phyloP scores from a whole-genome alignment of 495 filamentous ascomycete species.

The Immersiella caudata region DNA sequence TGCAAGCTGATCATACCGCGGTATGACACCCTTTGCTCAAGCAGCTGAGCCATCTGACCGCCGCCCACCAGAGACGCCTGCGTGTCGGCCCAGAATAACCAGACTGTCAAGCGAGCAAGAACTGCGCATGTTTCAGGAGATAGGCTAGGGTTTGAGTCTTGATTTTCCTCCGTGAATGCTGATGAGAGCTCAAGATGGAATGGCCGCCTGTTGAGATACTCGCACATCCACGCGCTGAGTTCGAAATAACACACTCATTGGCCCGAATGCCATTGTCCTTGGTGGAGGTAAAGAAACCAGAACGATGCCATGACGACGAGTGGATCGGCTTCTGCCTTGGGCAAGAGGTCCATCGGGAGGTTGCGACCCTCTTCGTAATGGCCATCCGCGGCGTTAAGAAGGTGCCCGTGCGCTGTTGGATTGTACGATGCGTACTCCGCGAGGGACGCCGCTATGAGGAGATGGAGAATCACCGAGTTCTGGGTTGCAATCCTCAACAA shows the following conservation, averaged over 20 bases:
- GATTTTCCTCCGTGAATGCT: background rate
- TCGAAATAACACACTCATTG: constrained; percentile 8
- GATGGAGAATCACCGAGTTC: constrained; percentile 20
- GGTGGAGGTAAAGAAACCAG: constrained; percentile 30
- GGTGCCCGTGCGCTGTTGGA: background rate
- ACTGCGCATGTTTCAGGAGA: constrained; percentile 18
- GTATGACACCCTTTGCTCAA: constrained; percentile 11
- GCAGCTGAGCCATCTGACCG: constrained; percentile 30
- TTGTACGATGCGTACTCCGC: constrained; percentile 12
- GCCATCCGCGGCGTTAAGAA: constrained; percentile 17
- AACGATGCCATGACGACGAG: constrained; percentile 26
- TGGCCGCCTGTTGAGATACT: constrained; percentile 13
- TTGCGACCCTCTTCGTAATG: constrained; percentile 22
- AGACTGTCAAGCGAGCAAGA: constrained; percentile 32
- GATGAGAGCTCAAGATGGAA: constrained; percentile 18
- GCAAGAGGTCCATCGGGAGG: constrained; percentile 3
- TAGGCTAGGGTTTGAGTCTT: background rate
- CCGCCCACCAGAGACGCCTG: constrained; percentile 34
- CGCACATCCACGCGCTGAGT: constrained; percentile 24
- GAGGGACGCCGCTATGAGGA: constrained; percentile 27
- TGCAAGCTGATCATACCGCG: constrained; percentile 28
- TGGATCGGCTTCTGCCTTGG: constrained; percentile 9
- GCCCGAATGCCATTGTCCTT: constrained; percentile 14
- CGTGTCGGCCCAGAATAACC: constrained; percentile 37
- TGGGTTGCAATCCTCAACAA: constrained; percentile 13